These are phyloP conservation scores for Podila minutissima DNA, from an alignment of 192 early-diverging fungal species.

Conservation along the genomic window DNA sequence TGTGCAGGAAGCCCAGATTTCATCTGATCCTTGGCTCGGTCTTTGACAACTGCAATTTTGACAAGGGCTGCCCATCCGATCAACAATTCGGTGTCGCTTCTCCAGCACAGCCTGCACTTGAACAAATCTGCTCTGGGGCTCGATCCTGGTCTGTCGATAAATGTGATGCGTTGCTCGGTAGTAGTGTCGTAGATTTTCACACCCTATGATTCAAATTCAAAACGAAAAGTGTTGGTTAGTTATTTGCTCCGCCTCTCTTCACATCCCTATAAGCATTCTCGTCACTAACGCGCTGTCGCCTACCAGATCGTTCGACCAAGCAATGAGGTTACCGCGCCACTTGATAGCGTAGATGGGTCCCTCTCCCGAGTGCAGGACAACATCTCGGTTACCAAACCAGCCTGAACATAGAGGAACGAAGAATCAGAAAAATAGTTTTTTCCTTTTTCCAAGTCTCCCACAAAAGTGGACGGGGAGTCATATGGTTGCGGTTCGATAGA, in stretches of 20 bases:
- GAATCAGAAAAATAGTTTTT: too few relatives aligned
- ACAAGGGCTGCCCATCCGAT: conserved; percentile 97
- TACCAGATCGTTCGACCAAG: conserved; percentile 91
- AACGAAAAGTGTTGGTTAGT: background rate
- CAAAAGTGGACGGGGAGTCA: too few relatives aligned
- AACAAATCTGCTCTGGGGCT: conserved; percentile 87
- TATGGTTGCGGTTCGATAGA: background rate
- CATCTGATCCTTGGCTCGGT: conserved; percentile 48
- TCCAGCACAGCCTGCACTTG: conserved; percentile 89
- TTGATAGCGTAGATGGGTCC: conserved; percentile 88
- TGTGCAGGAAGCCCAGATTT: conserved; percentile 47
- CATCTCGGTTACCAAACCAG: conserved; percentile 90
- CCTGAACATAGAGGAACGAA: conserved; percentile 31
- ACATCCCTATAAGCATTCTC: conserved; percentile 11
- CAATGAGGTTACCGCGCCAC: conserved; percentile 88
- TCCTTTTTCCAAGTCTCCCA: too few relatives aligned
- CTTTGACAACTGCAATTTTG: conserved; percentile 83
- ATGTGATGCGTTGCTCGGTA: conserved; percentile 79
- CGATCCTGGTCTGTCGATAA: conserved; percentile 79
- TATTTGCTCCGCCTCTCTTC: background rate
- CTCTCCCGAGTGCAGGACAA: conserved; percentile 85
- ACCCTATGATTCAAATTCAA: conserved; percentile 45
- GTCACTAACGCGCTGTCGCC: background rate
- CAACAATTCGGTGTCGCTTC: conserved; percentile 75
- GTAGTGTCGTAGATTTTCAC: conserved; percentile 86